A percentile compares a stretch with the other conserved stretches of the same genome.
phyloP scores from a whole-genome alignment of 495 filamentous ascomycete genomes.

The Aspergillus funiculosus region DNA sequence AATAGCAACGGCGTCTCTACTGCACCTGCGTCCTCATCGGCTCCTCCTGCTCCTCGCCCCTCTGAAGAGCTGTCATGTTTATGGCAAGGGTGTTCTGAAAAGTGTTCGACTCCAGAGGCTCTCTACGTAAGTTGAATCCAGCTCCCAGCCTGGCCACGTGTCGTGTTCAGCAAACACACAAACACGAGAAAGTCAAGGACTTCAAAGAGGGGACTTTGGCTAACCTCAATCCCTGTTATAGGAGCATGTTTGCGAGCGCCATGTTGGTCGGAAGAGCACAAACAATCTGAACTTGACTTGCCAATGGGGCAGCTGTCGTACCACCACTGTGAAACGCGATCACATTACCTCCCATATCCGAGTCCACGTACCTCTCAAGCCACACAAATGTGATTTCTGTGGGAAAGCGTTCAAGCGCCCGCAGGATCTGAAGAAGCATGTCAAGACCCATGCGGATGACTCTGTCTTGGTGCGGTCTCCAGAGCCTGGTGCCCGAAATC shows the following conservation, averaged over 20 bases:
- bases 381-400: constrained; percentile 97
- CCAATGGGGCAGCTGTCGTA: constrained; percentile 93
- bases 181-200: too few species aligned
- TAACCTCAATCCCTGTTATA: constrained; percentile 32
- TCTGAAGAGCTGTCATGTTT: constrained; percentile 68
- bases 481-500: constrained; percentile 50
- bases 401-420: constrained; percentile 99
- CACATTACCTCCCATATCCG: constrained; percentile 99
- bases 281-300: constrained; percentile 98
- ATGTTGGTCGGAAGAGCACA: constrained; percentile 97
- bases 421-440: constrained; percentile 98
- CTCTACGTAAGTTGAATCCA: constrained; percentile 74
- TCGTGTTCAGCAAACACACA: constrained; percentile 4
- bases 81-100: constrained; percentile 81
- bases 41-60: constrained; percentile 15
- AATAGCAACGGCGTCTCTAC: constrained; percentile 24
- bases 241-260: constrained; percentile 98
- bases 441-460: constrained; percentile 99
- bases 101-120: constrained; percentile 68
- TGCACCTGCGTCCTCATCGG: constrained; percentile 6
- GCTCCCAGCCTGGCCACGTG: constrained; percentile 3
- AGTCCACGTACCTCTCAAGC: constrained; percentile 95
- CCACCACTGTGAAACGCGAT: constrained; percentile 96
- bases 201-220: too few species aligned
- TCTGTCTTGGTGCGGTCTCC: constrained; percentile 79